phyloP scores from a whole-genome alignment of 1,284 basidiomycete genomes.

The Pseudozyma thailandica region DNA sequence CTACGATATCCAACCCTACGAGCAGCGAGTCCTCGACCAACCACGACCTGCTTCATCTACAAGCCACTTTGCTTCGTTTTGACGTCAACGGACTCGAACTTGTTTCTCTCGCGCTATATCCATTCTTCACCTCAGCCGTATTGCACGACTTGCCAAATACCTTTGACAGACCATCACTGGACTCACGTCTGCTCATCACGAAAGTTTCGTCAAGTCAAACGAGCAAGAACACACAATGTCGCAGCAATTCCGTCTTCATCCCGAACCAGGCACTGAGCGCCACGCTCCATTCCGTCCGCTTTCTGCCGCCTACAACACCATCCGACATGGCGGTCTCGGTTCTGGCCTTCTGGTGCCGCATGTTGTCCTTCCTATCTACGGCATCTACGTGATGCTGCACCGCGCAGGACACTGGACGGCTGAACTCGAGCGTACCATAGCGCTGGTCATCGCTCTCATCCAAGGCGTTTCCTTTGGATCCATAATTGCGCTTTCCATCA shows the following conservation, averaged over 20 bases:
- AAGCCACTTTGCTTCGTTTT: too few species aligned
- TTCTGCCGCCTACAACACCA: constrained; percentile 32
- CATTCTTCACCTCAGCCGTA: too few species aligned
- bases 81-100: too few species aligned
- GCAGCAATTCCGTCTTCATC: constrained; percentile 35
- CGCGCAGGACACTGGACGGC: constrained; percentile 23
- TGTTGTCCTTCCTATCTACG: constrained; percentile 34
- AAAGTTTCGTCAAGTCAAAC: too few species aligned
- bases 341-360: constrained; percentile 24
- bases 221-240: constrained; percentile 24
- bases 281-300: constrained; percentile 14
- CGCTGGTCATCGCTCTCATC: constrained; percentile 23
- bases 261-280: constrained; percentile 32
- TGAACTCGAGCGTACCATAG: constrained; percentile 23
- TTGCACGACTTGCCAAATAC: too few species aligned
- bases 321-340: constrained; percentile 21
- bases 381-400: constrained; percentile 28
- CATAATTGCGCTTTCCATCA: constrained; percentile 21
- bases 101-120: too few species aligned
- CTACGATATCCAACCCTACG: too few species aligned
- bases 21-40: too few species aligned
- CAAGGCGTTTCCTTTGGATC: constrained; percentile 36
- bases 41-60: too few species aligned
- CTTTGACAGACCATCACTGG: too few species aligned
- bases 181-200: too few species aligned